phyloP scores from a whole-genome alignment of 2,329 filamentous ascomycete species.

The Colletotrichum sojae region DNA sequence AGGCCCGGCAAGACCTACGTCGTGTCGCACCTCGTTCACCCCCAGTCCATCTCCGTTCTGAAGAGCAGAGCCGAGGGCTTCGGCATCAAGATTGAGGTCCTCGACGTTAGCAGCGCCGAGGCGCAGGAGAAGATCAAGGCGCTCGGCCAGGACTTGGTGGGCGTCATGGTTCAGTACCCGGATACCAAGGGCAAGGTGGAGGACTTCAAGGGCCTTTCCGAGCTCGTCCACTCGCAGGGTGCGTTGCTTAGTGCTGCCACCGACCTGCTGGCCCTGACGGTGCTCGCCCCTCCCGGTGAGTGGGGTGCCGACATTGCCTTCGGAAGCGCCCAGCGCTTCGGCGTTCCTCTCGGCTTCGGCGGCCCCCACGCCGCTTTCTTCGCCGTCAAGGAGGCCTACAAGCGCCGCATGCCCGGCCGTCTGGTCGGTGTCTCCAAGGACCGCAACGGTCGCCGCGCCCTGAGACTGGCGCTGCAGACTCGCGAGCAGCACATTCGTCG shows the following conservation, averaged over 20 bases:
- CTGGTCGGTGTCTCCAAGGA: constrained; percentile 94
- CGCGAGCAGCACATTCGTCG: constrained; percentile 96
- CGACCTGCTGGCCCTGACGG: constrained; percentile 87
- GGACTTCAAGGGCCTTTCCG: constrained; percentile 81
- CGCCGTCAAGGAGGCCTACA: constrained; percentile 89
- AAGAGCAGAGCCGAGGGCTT: constrained; percentile 92
- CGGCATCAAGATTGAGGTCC: constrained; percentile 82
- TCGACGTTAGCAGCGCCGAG: constrained; percentile 78
- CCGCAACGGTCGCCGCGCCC: constrained; percentile 83
- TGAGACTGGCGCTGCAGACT: constrained; percentile 89
- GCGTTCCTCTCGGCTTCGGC: constrained; percentile 91
- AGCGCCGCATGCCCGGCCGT: constrained; percentile 93
- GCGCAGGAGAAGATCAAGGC: constrained; percentile 76
- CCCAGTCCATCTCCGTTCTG: constrained; percentile 88
- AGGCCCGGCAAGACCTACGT: constrained; percentile 84
- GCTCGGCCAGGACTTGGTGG: constrained; percentile 85
- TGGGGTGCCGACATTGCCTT: constrained; percentile 97
- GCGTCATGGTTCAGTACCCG: constrained; percentile 95
- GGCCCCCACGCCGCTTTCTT: constrained; percentile 99
- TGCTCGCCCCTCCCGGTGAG: constrained; percentile 91
- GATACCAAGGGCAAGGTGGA: constrained; percentile 87
- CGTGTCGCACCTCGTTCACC: constrained; percentile 85
- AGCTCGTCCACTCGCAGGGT: constrained; percentile 82
- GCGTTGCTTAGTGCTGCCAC: constrained; percentile 90
- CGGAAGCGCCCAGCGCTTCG: constrained; percentile 91